Evolutionary conservation across 2,329 filamentous ascomycete species (phyloP), one percentile per base, ranked within the genome.

Genomic region (Capronia epimyces): DNA sequence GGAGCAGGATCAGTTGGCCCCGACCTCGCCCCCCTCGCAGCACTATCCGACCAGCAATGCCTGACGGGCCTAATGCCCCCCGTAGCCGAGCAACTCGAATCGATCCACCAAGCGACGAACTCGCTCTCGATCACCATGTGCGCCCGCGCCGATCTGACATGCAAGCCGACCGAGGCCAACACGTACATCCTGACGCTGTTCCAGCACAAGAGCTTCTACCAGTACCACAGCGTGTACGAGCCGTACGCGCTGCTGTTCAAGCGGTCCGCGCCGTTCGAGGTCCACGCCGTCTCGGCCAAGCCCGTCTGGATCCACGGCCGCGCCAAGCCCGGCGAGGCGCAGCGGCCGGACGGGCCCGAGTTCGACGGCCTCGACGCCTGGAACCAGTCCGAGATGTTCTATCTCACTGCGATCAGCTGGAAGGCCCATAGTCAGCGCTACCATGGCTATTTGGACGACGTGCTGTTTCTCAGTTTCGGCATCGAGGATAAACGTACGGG

Each of bases 41-140:
- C 58, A 0, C 51, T 46, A 2, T 59, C 60, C 1, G 79, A 82
- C 50, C 61, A 67, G 9, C 56, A 62, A 27, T 82, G 79, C 58
- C 60, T 80, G 48, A 61, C 56, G 1, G 70, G 64, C 29, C 74
- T 73, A 55, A 66, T 81, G 46, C 76, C 78, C 0, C 56, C 62
- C 10, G 46, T 70, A 0, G 54, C 59, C 0, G 40, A 29, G 20
- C 52, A 67, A 2, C 53, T 69, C 18, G 75, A 78, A 60, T 75
- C 70, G 0, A 72, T 81, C 24, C 79, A 82, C 59, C 79, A 83
- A 62, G 75, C 79, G 4, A 81, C 78, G 16, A 83, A 83, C 62
- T 79, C 77, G 1, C 67, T 82, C 0, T 64, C 71, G 1, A 64
- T 82, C 31, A 82, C 79, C 2, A 66, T 81, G 46, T 82, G 80